These are phyloP conservation scores for Coemansia sp. DNA, from an alignment of 192 early-diverging fungal genomes.

Conservation along the genomic window DNA sequence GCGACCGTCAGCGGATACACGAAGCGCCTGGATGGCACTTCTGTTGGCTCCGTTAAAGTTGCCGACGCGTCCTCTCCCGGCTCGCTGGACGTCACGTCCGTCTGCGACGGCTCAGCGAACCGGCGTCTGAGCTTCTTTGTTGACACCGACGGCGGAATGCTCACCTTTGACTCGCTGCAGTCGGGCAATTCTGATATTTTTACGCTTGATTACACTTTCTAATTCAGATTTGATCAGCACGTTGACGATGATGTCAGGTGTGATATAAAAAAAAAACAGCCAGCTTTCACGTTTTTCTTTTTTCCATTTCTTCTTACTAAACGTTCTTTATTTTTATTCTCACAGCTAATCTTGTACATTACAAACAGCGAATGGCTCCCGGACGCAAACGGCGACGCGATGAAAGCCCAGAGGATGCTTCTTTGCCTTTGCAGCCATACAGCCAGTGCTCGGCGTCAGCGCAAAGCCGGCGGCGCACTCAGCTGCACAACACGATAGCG, in stretches of 20 bases:
- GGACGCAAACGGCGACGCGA: not conserved
- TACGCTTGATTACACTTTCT: too few species aligned
- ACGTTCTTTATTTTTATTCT: not conserved
- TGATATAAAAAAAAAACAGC: too few species aligned
- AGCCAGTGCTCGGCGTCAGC: conserved; percentile 24
- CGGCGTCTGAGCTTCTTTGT: conserved; percentile 45
- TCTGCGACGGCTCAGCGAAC: conserved; percentile 26
- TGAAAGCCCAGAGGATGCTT: not conserved
- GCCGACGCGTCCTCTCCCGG: conserved; percentile 1
- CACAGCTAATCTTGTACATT: not conserved
- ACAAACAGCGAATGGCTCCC: not conserved
- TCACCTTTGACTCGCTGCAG: conserved; percentile 42
- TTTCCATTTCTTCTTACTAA: not conserved
- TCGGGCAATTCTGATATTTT: too few species aligned
- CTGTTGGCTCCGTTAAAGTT: conserved; percentile 11
- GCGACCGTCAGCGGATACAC: conserved; percentile 34
- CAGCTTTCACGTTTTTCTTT: not conserved
- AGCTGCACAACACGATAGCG: conserved; percentile 8
- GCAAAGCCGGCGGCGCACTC: conserved; percentile 34
- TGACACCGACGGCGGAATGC: conserved; percentile 20
- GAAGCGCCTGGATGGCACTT: conserved; percentile 25
- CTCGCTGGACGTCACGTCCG: conserved; percentile 28
- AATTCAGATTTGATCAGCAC: too few species aligned
- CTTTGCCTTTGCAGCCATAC: conserved; percentile 2
- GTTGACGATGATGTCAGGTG: too few species aligned